Conservation (phyloP, 192 early-diverging fungal genomes). For the Coemansia sp. region DNA sequence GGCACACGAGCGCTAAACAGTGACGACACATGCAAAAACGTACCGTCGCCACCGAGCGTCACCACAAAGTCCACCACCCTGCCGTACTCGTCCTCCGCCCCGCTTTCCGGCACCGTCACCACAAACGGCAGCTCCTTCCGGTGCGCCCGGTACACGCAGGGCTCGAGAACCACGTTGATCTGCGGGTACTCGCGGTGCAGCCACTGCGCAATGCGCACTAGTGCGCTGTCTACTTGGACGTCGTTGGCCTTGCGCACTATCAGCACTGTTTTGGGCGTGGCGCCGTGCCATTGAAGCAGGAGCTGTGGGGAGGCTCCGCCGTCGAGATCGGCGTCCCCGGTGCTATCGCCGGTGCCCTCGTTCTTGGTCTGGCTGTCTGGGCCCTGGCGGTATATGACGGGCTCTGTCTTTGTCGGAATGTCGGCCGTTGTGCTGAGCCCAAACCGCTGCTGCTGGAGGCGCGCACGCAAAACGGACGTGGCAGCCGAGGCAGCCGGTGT, state of each 20-base stretch:
- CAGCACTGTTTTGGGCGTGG: slow-evolving; percentile 66
- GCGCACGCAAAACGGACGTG: no score
- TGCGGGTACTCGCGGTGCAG: slow-evolving; percentile 60
- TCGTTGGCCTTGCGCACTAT: slow-evolving; percentile 81
- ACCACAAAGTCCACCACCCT: slow-evolving; percentile 77
- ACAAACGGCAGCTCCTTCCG: slow-evolving; percentile 19
- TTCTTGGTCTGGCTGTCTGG: slow-evolving; percentile 30
- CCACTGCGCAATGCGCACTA: slow-evolving; percentile 70
- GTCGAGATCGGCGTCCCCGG: no score
- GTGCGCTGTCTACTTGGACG: slow-evolving; percentile 58
- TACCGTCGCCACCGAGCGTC: slow-evolving; percentile 94
- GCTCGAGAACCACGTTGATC: slow-evolving; percentile 70
- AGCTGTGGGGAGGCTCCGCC: no score
- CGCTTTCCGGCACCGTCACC: slow-evolving; percentile 22
- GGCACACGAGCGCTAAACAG: slow-evolving; percentile 73
- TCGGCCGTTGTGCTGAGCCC: slow-evolving; percentile 20
- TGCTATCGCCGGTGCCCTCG: no score
- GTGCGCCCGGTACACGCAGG: slow-evolving; percentile 58
- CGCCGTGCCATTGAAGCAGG: slow-evolving; percentile 16
- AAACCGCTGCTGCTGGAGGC: background rate
- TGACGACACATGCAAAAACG: slow-evolving; percentile 81
- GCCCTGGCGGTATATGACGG: slow-evolving; percentile 2
- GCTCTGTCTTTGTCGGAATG: slow-evolving; percentile 22
- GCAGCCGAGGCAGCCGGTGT: no score
- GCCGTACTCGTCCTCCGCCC: slow-evolving; percentile 56